Conservation (phyloP, 169 alveolate species). For the Perkinsus chesapeaki region DNA sequence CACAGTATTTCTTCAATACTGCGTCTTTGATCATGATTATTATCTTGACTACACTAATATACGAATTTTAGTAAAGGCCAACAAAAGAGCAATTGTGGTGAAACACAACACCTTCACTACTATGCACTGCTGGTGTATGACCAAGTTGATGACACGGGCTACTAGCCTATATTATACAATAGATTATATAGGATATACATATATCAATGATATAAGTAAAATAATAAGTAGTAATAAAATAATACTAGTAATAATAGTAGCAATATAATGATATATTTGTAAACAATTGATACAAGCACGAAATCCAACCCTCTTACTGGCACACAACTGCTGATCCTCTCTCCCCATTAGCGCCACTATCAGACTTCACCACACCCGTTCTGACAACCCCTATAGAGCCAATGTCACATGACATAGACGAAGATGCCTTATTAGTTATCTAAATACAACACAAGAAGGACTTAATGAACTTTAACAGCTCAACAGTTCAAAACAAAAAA, state of each 20-base stretch:
- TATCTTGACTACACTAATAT: too few relatives aligned
- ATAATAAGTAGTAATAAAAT: background rate
- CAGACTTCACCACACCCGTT: background rate
- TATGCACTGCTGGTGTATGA: too few relatives aligned
- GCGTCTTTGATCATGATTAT: too few relatives aligned
- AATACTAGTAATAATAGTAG: background rate
- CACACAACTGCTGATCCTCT: background rate
- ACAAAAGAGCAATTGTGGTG: too few relatives aligned
- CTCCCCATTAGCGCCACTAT: background rate
- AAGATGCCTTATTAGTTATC: background rate
- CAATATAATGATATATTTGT: background rate
- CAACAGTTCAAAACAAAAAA: background rate
- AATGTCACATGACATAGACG: background rate
- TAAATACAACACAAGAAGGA: background rate
- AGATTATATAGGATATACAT: too few relatives aligned
- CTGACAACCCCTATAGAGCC: background rate
- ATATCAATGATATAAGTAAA: too few relatives aligned
- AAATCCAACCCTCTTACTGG: background rate
- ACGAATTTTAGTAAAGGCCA: too few relatives aligned
- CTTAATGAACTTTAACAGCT: background rate
- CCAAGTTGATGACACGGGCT: too few relatives aligned
- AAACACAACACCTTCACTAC: too few relatives aligned
- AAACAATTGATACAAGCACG: too few relatives aligned
- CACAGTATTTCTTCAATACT: too few relatives aligned
- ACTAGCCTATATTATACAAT: too few relatives aligned